Conservation (phyloP, 331 rosid genomes). For the Acacia pycnantha region DNA sequence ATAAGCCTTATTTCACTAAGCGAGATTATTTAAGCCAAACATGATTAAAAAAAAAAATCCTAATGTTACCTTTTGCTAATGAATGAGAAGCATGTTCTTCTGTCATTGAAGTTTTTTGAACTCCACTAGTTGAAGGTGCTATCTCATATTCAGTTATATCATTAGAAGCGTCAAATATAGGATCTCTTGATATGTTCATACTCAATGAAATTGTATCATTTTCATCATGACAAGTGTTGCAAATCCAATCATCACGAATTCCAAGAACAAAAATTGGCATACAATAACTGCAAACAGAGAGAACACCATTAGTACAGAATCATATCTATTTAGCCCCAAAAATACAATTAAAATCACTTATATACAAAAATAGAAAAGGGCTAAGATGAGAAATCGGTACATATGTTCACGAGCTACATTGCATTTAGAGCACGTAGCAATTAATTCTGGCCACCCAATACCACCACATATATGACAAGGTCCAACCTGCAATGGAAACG, state of each 20-base stretch:
- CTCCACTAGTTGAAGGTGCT: not conserved
- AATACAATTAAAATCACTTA: not conserved
- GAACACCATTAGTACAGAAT: conserved; percentile 16
- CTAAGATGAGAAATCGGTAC: conserved; percentile 41
- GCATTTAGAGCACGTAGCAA: conserved; percentile 48
- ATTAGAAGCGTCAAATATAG: not conserved
- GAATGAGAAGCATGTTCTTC: conserved; percentile 30
- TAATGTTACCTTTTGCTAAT: conserved; percentile 37
- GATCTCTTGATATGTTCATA: not conserved
- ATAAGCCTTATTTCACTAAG: too few relatives aligned
- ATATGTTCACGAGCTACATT: conserved; percentile 37
- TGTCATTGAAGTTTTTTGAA: conserved; percentile 14
- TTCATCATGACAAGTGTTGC: conserved; percentile 46
- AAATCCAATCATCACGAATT: conserved; percentile 48
- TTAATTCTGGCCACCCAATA: too few relatives aligned
- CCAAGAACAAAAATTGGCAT: not conserved
- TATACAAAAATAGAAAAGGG: not conserved
- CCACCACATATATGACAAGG: too few relatives aligned
- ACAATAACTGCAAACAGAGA: conserved; percentile 62
- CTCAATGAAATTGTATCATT: not conserved
- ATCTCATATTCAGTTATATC: not conserved
- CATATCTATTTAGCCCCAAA: not conserved
- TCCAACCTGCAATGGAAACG: too few relatives aligned
- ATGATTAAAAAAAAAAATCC: not conserved
- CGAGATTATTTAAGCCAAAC: too few relatives aligned